Percentiles rank a stretch among this genome's conserved stretches.
Conservation (phyloP, 805 yeast genomes). For the Danielia reshetovae region DNA sequence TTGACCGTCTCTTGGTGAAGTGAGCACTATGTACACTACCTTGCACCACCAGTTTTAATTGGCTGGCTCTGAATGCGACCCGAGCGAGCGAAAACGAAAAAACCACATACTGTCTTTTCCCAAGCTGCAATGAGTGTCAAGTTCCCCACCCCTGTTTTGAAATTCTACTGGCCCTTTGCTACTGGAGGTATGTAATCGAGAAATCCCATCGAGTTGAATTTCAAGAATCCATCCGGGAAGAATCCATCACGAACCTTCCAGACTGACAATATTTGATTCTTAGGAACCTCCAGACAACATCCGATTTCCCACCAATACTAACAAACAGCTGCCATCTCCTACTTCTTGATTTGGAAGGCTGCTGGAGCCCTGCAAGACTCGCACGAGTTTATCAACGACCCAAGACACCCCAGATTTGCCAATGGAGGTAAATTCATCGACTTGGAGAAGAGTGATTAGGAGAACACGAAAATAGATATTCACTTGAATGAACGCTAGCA, state of each 20-base stretch:
- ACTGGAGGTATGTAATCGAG: slow-evolving; percentile 68
- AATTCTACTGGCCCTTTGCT: slow-evolving; percentile 86
- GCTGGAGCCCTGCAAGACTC: slow-evolving; percentile 67
- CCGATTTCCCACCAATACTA: slow-evolving; percentile 12
- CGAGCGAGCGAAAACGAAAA: slow-evolving; percentile 10
- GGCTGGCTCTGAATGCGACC: slow-evolving; percentile 12
- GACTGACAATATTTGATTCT: background rate
- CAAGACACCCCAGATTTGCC: slow-evolving; percentile 90
- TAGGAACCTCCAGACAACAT: background rate
- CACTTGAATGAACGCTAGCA: background rate
- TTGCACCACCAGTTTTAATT: slow-evolving; percentile 1
- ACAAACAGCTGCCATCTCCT: slow-evolving; percentile 52
- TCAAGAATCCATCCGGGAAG: background rate
- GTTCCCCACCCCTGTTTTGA: slow-evolving; percentile 52
- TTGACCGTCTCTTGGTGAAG: too few species aligned
- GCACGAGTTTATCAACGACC: slow-evolving; percentile 84
- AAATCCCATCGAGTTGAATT: too few species aligned
- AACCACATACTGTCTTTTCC: slow-evolving; percentile 1
- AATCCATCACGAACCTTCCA: background rate
- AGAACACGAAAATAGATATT: slow-evolving; percentile 1
- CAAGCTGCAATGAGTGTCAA: slow-evolving; percentile 29
- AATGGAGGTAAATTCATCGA: slow-evolving; percentile 41
- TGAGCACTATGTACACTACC: background rate
- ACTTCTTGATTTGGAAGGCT: slow-evolving; percentile 66
- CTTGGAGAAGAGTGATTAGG: slow-evolving; percentile 25